A percentile compares a stretch with the other conserved stretches of the same genome.
Evolutionary conservation across 208 protist species (phyloP).

Genomic region (Trypanosoma conorhini): DNA sequence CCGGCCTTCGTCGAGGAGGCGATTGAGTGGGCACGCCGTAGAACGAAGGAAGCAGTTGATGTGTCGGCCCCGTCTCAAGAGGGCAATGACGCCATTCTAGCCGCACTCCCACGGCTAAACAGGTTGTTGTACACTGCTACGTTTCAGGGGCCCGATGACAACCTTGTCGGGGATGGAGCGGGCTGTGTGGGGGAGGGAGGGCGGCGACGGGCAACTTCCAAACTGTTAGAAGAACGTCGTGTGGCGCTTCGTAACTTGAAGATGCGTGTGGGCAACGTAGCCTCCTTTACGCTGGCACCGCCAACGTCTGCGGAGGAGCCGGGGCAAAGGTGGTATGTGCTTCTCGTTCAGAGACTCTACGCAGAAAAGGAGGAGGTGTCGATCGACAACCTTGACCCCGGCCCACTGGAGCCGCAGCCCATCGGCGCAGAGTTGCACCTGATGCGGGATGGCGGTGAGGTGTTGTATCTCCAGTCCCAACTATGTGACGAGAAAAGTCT

Average conservation of each 20-base stretch:
- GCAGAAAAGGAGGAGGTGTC: constrained; percentile 42
- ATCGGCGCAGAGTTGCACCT: constrained; percentile 69
- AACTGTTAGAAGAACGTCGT: constrained; percentile 8
- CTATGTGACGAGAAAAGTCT: constrained; percentile 46
- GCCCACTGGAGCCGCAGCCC: constrained; percentile 42
- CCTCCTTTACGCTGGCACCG: constrained; percentile 34
- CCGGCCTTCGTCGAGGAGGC: constrained; percentile 13
- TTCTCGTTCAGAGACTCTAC: constrained; percentile 53
- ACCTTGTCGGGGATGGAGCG: neutral
- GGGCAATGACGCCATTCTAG: constrained; percentile 31
- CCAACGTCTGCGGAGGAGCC: constrained; percentile 1
- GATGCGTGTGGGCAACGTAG: constrained; percentile 43
- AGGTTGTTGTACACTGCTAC: constrained; percentile 32
- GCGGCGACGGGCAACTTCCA: neutral
- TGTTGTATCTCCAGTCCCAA: constrained; percentile 48
- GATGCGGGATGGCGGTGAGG: constrained; percentile 65
- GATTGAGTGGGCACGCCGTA: constrained; percentile 13
- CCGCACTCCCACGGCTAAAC: constrained; percentile 16
- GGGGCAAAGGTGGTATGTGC: constrained; percentile 30
- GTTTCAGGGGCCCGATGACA: constrained; percentile 26
- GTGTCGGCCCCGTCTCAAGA: constrained; percentile 33
- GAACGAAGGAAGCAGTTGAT: constrained; percentile 21
- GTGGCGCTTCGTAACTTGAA: constrained; percentile 37
- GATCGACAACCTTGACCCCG: constrained; percentile 36
- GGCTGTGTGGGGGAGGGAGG: neutral